These are phyloP conservation scores for Paramyrothecium roridum DNA, from an alignment of 2,329 filamentous ascomycete species.

Conservation along the genomic window DNA sequence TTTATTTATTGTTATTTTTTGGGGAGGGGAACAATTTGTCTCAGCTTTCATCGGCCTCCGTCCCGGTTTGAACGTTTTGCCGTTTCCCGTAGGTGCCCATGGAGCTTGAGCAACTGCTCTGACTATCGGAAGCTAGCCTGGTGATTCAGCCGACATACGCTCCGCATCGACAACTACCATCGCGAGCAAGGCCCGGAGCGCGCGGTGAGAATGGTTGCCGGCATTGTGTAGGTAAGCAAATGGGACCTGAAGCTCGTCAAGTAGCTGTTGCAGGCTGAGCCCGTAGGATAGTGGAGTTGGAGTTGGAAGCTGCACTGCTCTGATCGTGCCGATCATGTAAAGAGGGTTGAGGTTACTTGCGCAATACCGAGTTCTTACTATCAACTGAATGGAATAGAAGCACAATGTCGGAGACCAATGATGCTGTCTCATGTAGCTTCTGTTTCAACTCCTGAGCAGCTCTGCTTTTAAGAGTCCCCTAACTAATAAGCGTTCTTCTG, in stretches of 20 bases:
- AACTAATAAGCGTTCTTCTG: background rate
- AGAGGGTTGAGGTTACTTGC: slow-evolving; percentile 10
- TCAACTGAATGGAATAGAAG: slow-evolving; percentile 6
- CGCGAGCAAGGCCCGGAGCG: slow-evolving; percentile 11
- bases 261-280: slow-evolving; percentile 15
- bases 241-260: slow-evolving; percentile 12
- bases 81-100: background rate
- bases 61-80: background rate
- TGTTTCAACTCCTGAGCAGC: background rate
- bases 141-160: background rate
- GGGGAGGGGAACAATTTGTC: too few relatives aligned
- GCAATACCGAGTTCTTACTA: slow-evolving; percentile 7
- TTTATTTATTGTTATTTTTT: too few relatives aligned
- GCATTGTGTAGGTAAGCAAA: slow-evolving; percentile 15
- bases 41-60: background rate
- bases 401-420: background rate
- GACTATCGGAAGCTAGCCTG: background rate
- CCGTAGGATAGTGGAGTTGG: slow-evolving; percentile 17
- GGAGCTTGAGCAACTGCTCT: background rate
- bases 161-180: slow-evolving; percentile 3
- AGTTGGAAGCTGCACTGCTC: slow-evolving; percentile 19
- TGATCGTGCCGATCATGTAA: slow-evolving; percentile 18
- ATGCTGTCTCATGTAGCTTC: background rate
- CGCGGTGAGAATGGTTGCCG: slow-evolving; percentile 20
- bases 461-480: too few relatives aligned